Evolutionary conservation across 2,329 filamentous ascomycete genomes (phyloP), one percentile per base, ranked within the genome.

Genomic region (Botryotinia calthae): DNA sequence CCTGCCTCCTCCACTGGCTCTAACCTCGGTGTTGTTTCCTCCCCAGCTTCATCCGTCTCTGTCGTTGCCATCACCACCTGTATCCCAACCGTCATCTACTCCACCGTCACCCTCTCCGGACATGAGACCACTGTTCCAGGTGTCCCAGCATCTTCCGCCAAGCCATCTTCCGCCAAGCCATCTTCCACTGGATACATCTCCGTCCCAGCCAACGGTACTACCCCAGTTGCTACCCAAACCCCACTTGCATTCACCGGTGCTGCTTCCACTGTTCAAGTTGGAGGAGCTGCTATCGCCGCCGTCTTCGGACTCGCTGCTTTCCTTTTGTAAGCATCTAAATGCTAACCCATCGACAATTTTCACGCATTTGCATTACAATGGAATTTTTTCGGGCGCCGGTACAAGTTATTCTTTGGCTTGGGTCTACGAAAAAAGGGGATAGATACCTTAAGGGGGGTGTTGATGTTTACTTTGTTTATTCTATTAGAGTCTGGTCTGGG

Each of bases 321-420:
- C 76, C 67, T 81, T 75, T 74, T 82, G 77, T 81, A 81, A 80
- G 76, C 77, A 75, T 74, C 75, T 58, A n/a, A 28, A 8, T 28
- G 18, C 40, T 56, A 34, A n/a, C n/a, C n/a, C 22, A 34, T 73
- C 73, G 69, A 64, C 48, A 28, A 40, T 72, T 74, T 74, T 77
- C 72, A 77, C 70, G 75, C 75, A 75, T 75, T 59, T 73, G 48
- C 42, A 25, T 68, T 73, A 73, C 74, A 74, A 76, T 72, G 72
- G 72, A 20, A 72, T 74, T 68, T 76, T 76, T 77, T 70, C 72
- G 74, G 67, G 71, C 58, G n/a, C n/a, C 68, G 70, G 66, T 70
- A 42, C 34, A 42, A n/a, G 65, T 37, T 31, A 22, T n/a, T 28
- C 5, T 25, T 31, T 73, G 74, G 77, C 76, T 77, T 78, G 77